Evolutionary conservation across 208 protist genomes (phyloP), one percentile per base, ranked within the genome.

Genomic region (Trypanosomatidae sp.): DNA sequence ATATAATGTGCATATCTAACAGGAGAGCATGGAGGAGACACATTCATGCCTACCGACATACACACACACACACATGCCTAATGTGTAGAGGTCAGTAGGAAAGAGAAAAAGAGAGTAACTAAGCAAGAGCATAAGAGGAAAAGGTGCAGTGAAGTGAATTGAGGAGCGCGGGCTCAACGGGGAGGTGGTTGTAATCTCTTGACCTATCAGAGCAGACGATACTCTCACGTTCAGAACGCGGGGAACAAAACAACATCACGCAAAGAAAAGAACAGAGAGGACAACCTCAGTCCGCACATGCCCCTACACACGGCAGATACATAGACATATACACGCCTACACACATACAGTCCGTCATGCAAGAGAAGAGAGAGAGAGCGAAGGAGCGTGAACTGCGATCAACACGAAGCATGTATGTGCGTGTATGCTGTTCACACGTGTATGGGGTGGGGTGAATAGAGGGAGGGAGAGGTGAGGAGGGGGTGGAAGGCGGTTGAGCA

Each of bases 11-110:
- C 39, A 66, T 6, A 47, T 46, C 7, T 47, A 47, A 36, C 50
- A 68, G 53, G 46, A 47, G 22, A 69, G 53, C 50, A 19, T 22
- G 12, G 62, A 64, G 30, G 36, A 66, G 44, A 47, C 41, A 44
- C 28, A 44, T 17, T 41, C 12, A 52, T 19, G 47, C 62, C 28
- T 22, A 67, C 39, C 43, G 36, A 66, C 49, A 62, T 3, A 71
- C 28, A 62, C 36, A 60, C 50, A 71, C 22, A 71, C 36, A 71
- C 25, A 15, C 41, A 59, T 8, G 59, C 22, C 8, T 25, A 28
- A 39, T 8, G 36, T 33, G 25, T 36, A 22, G 55, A n/a, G 28
- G 25, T 0, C n/a, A 33, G 25, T 12, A 22, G 8, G 55, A 60
- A 33, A 33, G 28, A 33, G 22, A 60, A 22, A 22, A 60, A 39